Base-by-base conservation (phyloP, 768 basidiomycete genomes). In the Tephrocybe rancida region DNA sequence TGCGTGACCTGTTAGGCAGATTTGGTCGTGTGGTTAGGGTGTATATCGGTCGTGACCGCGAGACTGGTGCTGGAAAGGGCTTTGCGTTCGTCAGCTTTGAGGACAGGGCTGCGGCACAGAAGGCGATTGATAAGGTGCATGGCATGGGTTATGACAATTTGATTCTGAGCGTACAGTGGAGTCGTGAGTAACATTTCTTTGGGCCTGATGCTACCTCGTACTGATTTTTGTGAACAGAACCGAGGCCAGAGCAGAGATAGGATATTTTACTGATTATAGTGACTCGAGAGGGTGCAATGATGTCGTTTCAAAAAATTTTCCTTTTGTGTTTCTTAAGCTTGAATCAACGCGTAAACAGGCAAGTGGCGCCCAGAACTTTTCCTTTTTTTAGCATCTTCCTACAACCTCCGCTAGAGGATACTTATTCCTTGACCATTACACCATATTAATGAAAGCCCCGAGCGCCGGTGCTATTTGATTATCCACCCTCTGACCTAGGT, bases 21-120 rank as follows among this genome's bases (percentile, higher is more conserved):
- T 97, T 98, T 70, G 93, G 94, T 0, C 79, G 88, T 14, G 88
- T 95, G 30, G 87, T 85, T 29, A 76, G 97, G 48, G 94, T 98
- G 47, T 98, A 95, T 70, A 90, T 99, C 43, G 97, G 96, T 22
- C 81, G 91, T 41, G 97, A 99, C 68, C 80, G 93, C 48, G 95
- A 97, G 64, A 98, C 96, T 8, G 92, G 95, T 42, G 82, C 89
- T 19, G 95, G 95, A 52, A 97, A 96, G 71, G 96, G 96, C 44
- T 97, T 96, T 68, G 96, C 95, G 14, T 98, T 98, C 62, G 95
- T 99, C 50, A 92, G 89, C 68, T 99, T 97, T 64, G 96, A 98
- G 66, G 87, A 88, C 14, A 78, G 80, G 65, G 76, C 81, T 10
- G 75, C 78, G 48, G 97, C 92, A 18, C 91, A 96, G 72, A 81